Base-by-base conservation (phyloP, 305 asterid genomes). In the Fraxinus albicans region DNA sequence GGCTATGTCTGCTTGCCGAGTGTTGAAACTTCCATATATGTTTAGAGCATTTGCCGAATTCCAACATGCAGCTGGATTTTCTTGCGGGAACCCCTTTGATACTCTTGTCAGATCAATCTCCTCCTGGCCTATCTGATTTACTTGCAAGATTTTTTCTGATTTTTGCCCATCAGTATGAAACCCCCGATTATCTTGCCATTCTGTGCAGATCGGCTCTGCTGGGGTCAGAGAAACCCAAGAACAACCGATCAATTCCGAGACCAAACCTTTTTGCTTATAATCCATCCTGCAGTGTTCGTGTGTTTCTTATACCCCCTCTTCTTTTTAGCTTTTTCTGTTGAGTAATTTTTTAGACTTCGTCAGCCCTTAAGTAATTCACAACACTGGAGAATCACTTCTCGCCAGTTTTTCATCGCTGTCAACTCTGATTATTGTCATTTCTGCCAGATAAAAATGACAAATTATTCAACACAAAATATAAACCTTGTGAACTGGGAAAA, bases 141-240 rank as follows among this genome's bases (percentile, higher is more conserved):
- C 77, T 13, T 78, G 80, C 69, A 85, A 83, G 77, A 70, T 38
- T 70, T 36, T 63, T 47, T 85, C 85, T 31, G 79, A 35, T 19
- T 76, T 85, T 19, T 27, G 69, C 84, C 86, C 82, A 82, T 81
- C 80, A 23, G 79, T 44, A 65, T 63, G 74, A 47, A 34, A 55
- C n/a, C 21, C 81, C 79, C 78, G 80, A 78, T 75, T 80, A 76
- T 82, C 79, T 74, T 87, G 87, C 86, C 73, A 76, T 55, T 82
- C 83, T 69, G 81, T 29, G 87, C 90, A 86, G 89, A 90, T 87
- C 88, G 85, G 87, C 87, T 92, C 92, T 31, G 89, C 91, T 1
- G 98, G 94, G 84, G 98, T 93, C 76, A 76, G 69, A 13, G 96
- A 94, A 74, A 91, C 80, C 98, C 97, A 92, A 17, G 91, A 83